Base-by-base conservation (phyloP, 148 eudicot genomes). In the Rhododendron ferrugineum region DNA sequence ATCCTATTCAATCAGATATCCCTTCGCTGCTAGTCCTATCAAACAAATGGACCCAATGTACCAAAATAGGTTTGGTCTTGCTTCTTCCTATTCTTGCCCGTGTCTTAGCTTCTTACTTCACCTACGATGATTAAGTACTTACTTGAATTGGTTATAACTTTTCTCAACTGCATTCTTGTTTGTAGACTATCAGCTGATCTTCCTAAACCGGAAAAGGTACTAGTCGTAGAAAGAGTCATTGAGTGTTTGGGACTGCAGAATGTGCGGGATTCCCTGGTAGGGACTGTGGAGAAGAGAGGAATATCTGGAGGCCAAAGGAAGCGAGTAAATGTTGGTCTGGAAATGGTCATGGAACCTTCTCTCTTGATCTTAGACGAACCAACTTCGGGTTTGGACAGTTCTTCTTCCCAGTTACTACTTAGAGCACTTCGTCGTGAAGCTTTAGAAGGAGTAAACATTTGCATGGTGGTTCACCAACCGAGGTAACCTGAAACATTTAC, bases 351-450 rank as follows among this genome's bases (percentile, higher is more conserved):
- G 98, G 98, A 94, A 88, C 98, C 98, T 73, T 94, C 98, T 37
- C 87, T 94, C 13, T 82, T 94, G 87, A 93, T 94, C 84, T 89
- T 94, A 64, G 98, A 94, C 74, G 98, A 94, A 85, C 98, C 98
- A 1, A 94, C 98, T 23, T 94, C 98, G 85, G 98, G 98, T 44
- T 83, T 94, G 88, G 98, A 94, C 80, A 94, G 98, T 87, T 92
- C 98, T 68, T 92, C 98, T 75, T 94, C 98, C 20, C 89, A 88
- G 79, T 86, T 93, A 66, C 89, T 94, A 47, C 95, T 94, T 22
- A 90, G 91, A 92, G 96, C 98, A 80, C 96, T 94, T 82, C 94
- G 98, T 26, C 96, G 98, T 82, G 98, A 94, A 91, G 98, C 98
- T 79, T 86, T 91, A 28, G 98, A 93, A 85, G 98, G 95, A 85